Percentiles rank a stretch among this genome's conserved stretches.
phyloP scores from a whole-genome alignment of 1,284 basidiomycete genomes.

The Abortiporus biennis region DNA sequence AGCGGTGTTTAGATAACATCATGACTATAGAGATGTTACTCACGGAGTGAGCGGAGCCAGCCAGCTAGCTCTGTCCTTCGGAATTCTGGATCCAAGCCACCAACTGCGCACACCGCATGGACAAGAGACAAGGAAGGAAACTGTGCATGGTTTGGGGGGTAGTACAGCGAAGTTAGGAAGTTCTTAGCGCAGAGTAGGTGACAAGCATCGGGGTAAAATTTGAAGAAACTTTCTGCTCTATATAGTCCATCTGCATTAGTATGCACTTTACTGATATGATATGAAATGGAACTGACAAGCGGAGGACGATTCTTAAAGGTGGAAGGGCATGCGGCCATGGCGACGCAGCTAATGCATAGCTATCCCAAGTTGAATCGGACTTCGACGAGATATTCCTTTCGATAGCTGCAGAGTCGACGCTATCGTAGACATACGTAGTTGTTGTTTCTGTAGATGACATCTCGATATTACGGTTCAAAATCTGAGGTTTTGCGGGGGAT shows the following conservation, averaged over 20 bases:
- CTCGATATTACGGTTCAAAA: too few relatives aligned
- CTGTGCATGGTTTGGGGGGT: conserved; percentile 55
- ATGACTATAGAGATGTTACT: too few relatives aligned
- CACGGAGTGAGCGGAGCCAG: neutral
- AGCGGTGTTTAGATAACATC: too few relatives aligned
- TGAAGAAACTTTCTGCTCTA: conserved; percentile 65
- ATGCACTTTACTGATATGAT: neutral
- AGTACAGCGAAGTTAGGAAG: conserved; percentile 52
- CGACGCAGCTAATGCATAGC: too few relatives aligned
- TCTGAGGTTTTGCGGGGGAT: too few relatives aligned
- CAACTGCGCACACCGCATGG: conserved; percentile 68
- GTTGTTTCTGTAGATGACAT: too few relatives aligned
- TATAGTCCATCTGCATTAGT: neutral
- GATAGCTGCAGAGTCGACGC: too few relatives aligned
- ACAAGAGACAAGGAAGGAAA: conserved; percentile 62
- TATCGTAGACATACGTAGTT: too few relatives aligned
- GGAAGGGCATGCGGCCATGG: conserved; percentile 47
- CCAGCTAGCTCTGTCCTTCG: conserved; percentile 23
- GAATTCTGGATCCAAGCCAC: too few relatives aligned
- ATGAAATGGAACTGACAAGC: conserved; percentile 40
- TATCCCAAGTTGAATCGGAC: too few relatives aligned
- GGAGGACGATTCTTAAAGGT: conserved; percentile 46
- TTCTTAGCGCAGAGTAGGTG: conserved; percentile 53
- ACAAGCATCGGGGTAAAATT: conserved; percentile 59
- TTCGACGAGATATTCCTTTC: too few relatives aligned